Base-by-base conservation (phyloP, 176 grass and related monocot species). In the Tillandsia leiboldiana region DNA sequence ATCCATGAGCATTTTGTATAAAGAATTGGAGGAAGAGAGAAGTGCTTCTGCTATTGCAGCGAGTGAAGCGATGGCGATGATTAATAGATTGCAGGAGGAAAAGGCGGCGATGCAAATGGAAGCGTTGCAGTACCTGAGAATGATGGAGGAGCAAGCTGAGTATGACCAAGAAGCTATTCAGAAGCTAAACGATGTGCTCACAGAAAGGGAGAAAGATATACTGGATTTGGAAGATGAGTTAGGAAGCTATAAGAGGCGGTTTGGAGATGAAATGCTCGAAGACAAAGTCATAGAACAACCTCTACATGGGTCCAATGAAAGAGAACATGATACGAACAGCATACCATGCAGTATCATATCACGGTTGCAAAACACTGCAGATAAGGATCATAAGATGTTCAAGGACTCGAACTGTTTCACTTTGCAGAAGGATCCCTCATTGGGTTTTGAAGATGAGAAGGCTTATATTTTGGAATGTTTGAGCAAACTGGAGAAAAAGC, bases 41-140 rank as follows among this genome's bases (percentile, higher is more conserved):
- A 89, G 73, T 53, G 86, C 92, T 11, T 78, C 88, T 23, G 81
- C 92, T 24, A 78, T 96, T 54, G 88, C 88, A 1, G 81, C 88
- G n/a, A 92, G 78, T 72, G 87, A 96, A 74, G 80, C 92, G 1
- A 96, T 96, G 92, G 83, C 86, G 50, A 96, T 96, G 92, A 96
- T 96, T 58, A 92, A 85, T 14, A 89, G 83, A 74, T 76, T 96
- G 61, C 88, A 96, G 77, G 92, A 91, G 78, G 92, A 96, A 78
- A 96, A 96, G 76, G 86, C 88, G 49, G 78, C 86, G 2, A 72
- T 72, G 83, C 86, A 89, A 73, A 96, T 89, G 79, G 92, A 96
- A 56, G 73, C 86, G 3, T 72, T 76, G 26, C 88, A 92, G 74
- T 92, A 96, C 72, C 73, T 77, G 17, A 63, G 88, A 81, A 81